These are phyloP conservation scores for Limnanthes douglasii DNA, from an alignment of 345 rosid species.

Conservation along the genomic window DNA sequence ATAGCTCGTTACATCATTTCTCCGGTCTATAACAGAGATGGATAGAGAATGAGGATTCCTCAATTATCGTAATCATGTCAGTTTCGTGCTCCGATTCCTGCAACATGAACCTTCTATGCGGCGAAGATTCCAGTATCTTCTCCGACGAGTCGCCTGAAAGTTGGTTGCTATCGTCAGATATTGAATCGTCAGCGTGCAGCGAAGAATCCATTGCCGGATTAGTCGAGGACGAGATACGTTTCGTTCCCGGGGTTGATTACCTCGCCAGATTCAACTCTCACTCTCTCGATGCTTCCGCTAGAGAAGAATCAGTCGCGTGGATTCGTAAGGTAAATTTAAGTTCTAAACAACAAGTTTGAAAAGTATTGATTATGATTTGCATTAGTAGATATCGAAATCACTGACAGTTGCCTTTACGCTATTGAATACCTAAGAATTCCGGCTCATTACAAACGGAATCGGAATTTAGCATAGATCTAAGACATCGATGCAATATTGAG, in stretches of 20 bases:
- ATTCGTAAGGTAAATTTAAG: slow-evolving; percentile 78
- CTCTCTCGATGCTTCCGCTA: slow-evolving; percentile 68
- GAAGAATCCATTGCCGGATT: slow-evolving; percentile 59
- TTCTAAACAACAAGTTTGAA: too few species aligned
- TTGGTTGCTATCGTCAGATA: slow-evolving; percentile 35
- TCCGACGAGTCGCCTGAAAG: slow-evolving; percentile 47
- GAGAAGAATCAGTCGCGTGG: slow-evolving; percentile 91
- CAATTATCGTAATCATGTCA: slow-evolving; percentile 24
- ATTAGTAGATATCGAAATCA: too few species aligned
- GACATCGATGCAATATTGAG: too few species aligned
- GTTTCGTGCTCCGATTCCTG: slow-evolving; percentile 36
- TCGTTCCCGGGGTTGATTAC: slow-evolving; percentile 85
- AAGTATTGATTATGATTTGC: too few species aligned
- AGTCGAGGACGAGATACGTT: slow-evolving; percentile 58
- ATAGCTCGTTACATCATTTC: slow-evolving; percentile 6
- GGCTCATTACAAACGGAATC: too few species aligned
- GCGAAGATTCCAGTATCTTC: slow-evolving; percentile 54
- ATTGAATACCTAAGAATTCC: too few species aligned
- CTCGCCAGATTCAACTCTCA: slow-evolving; percentile 51
- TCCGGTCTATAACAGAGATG: slow-evolving; percentile 12
- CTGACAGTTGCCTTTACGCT: too few species aligned
- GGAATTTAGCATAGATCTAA: too few species aligned
- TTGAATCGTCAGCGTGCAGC: slow-evolving; percentile 23
- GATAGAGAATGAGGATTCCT: slow-evolving; percentile 20
- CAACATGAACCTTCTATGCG: slow-evolving; percentile 56